A percentile compares a stretch with the other conserved stretches of the same genome.
These are phyloP conservation scores for Solanum hybrid DNA, from an alignment of 305 asterid species.

Conservation along the genomic window DNA sequence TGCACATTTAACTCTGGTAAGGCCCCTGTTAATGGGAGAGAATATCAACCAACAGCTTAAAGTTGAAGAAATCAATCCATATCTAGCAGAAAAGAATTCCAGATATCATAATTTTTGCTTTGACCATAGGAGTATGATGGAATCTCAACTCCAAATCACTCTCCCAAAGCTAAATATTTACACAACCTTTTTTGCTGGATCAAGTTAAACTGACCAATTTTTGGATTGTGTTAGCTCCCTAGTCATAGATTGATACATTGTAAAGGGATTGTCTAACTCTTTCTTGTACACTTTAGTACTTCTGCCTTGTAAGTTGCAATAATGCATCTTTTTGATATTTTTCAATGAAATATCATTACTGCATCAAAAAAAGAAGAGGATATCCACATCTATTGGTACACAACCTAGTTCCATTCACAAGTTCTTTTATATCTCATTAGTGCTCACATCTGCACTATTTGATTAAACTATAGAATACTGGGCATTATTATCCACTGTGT, in stretches of 20 bases:
- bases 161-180: background rate
- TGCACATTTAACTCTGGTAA: slow-evolving; percentile 22
- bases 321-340: background rate
- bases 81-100: background rate
- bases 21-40: slow-evolving; percentile 25
- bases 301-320: background rate
- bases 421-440: background rate
- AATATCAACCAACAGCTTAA: background rate
- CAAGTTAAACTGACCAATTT: background rate
- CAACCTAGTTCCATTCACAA: background rate
- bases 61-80: background rate
- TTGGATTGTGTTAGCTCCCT: background rate
- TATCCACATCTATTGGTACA: background rate
- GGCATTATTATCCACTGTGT: background rate
- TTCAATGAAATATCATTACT: background rate
- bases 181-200: background rate
- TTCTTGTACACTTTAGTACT: background rate
- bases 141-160: background rate
- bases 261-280: background rate
- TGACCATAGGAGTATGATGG: background rate
- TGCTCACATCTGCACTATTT: background rate
- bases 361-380: background rate
- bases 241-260: background rate
- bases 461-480: background rate
- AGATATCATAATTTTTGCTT: background rate